Evolutionary conservation across 345 rosid species (phyloP).

Genomic region (Eucalyptus viminalis): DNA sequence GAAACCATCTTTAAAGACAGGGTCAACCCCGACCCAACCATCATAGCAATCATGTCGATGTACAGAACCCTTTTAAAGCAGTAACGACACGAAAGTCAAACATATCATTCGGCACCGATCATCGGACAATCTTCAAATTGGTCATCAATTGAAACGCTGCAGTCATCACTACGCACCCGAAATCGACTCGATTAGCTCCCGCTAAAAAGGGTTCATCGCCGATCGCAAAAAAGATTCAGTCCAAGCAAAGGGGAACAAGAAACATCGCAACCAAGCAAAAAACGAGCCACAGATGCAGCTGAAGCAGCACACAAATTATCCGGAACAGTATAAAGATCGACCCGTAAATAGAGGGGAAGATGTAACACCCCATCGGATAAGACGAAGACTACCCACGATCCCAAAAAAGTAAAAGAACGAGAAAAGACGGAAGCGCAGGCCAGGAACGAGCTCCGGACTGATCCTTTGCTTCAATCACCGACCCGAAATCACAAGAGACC

Average conservation of each 20-base stretch:
- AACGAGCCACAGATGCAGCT: background rate
- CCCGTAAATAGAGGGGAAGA: background rate
- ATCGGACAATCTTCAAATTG: background rate
- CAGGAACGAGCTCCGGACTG: background rate
- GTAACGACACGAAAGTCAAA: background rate
- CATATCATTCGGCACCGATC: background rate
- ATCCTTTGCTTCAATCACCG: background rate
- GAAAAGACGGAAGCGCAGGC: background rate
- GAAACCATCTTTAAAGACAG: background rate
- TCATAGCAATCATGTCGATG: background rate
- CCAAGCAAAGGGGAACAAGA: background rate
- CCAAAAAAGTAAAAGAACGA: background rate
- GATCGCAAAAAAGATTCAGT: background rate
- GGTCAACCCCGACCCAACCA: background rate
- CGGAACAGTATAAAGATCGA: background rate
- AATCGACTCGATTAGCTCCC: background rate
- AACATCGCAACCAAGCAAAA: background rate
- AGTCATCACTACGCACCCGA: background rate
- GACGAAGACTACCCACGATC: background rate
- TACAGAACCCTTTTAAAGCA: background rate
- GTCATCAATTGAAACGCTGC: background rate
- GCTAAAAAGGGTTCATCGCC: background rate
- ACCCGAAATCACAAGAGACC: background rate
- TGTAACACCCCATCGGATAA: background rate
- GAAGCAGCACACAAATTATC: background rate